phyloP scores from a whole-genome alignment of 768 basidiomycete species.

The Coprinopsis strossmayeri region DNA sequence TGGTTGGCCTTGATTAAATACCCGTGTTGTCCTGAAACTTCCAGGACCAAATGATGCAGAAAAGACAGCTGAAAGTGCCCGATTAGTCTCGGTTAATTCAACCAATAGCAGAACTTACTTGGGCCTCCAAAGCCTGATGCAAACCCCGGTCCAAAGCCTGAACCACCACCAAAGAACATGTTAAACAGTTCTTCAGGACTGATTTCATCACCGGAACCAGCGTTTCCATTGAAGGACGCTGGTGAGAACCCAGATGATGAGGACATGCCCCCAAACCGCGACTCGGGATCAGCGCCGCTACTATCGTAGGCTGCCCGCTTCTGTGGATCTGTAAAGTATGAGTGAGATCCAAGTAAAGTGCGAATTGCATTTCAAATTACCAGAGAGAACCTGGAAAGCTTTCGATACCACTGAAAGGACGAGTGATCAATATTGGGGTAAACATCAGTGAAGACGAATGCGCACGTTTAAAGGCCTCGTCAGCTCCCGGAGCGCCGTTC shows the following conservation, averaged over 20 bases:
- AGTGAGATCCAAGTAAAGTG: not conserved
- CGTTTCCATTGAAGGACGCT: conserved; percentile 42
- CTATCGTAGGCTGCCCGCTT: conserved; percentile 85
- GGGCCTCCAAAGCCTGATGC: conserved; percentile 51
- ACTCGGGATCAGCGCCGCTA: conserved; percentile 85
- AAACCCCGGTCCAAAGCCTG: conserved; percentile 39
- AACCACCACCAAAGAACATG: conserved; percentile 91
- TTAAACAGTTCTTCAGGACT: conserved; percentile 97
- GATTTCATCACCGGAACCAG: conserved; percentile 73
- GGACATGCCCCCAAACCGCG: conserved; percentile 66
- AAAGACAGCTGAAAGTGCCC: conserved; percentile 45
- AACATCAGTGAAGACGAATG: conserved; percentile 13
- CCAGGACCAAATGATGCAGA: conserved; percentile 73
- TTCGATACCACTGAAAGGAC: conserved; percentile 81
- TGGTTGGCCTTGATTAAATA: conserved; percentile 11
- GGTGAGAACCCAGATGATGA: conserved; percentile 45
- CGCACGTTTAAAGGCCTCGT: conserved; percentile 96
- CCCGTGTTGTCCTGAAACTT: conserved; percentile 58
- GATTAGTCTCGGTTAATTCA: conserved; percentile 3
- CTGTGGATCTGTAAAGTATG: conserved; percentile 55
- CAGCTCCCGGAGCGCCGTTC: conserved; percentile 96
- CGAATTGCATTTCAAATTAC: conserved; percentile 32
- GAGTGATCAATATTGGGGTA: conserved; percentile 7
- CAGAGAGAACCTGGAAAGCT: conserved; percentile 92
- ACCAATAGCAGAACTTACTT: conserved; percentile 20